Evolutionary conservation across 2,329 filamentous ascomycete species (phyloP), one percentile per base, ranked within the genome.

Genomic region (Fusarium coicis): DNA sequence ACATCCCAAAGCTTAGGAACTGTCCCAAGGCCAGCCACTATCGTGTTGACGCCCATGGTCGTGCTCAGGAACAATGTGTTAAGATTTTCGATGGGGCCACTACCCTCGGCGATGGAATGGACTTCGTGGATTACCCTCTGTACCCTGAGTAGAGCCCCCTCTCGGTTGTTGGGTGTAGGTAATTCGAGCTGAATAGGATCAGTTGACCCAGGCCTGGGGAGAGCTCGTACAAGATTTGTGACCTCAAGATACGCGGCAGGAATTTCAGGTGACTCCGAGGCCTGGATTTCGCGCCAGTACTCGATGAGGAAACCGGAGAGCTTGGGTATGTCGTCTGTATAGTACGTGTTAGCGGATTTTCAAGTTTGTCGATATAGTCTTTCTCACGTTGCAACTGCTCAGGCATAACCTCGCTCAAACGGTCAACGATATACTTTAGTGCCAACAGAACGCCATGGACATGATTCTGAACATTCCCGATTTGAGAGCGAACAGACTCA

Each of bases 371-470:
- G 12, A 7, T 19, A 8, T 18, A n/a, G 15, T 39, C 18, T 9
- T 39, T 37, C 85, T 80, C 81, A 87, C 86, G 81, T 30, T 79
- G 79, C 11, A 86, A 78, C 26, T 81, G 79, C 30, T 84, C 83
- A 0, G 80, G 79, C 70, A 85, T 83, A 15, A 89, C 83, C 50
- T 87, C 85, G 7, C 79, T 70, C 19, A 89, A 83, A 40, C 88
- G 85, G 68, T 90, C 88, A 36, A 92, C 77, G 5, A 91, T 81
- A 70, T 88, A 89, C 62, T 87, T 89, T 14, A 89, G 78, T 0
- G 88, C 85, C 56, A 92, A 76, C 3, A 92, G 82, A 6, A 85
- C 81, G 4, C 91, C 91, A 70, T 93, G 91, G 1, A 89, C 77
- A 36, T 83, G 81, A 69, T 93, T 92, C 47, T 85, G 83, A 5